Evolutionary conservation across 208 protist species (phyloP), one percentile per base, ranked within the genome.

Genomic region (Trypanosoma conorhini): DNA sequence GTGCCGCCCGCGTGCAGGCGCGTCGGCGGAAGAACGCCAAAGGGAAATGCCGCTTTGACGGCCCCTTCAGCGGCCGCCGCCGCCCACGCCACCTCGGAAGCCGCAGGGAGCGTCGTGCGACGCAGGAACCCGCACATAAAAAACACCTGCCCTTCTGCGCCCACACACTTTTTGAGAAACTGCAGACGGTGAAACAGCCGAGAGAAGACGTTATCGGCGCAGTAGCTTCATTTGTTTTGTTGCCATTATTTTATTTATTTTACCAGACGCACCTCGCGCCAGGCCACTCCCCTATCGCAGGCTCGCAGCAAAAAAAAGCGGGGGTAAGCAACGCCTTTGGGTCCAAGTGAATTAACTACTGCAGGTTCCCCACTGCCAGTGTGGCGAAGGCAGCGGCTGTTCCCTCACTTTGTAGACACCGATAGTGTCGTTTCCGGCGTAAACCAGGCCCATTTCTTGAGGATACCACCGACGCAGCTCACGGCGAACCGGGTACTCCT

Each of bases 381-480:
- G 50, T 26, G 65, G 78, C 9, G 66, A 48, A 62, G 69, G 48
- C 56, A 89, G 52, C 21, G 81, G 83, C 15, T 61, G 51, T n/a
- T 73, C 50, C 59, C 92, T 82, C n/a, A 76, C 65, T n/a, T 68
- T 76, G 73, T 97, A 97, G 15, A 97, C 89, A 48, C 88, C 92
- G 64, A 97, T 86, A 10, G 87, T 93, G 66, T 97, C 92, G 72
- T 93, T 94, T 42, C 92, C 92, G 33, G 88, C 89, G 75, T 94
- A 97, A 52, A 97, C 70, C 4, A 97, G 75, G 10, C 92, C 92
- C 89, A 97, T 95, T 57, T 97, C 82, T 72, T 92, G 83, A 26
- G 92, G 92, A 38, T 66, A 81, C 92, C 92, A 97, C 9, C 92
- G 87, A 12, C 89, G 83, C 62, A 97, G 35, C 76, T 97, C 92